A percentile compares a stretch with the other conserved stretches of the same genome.
Conservation (phyloP, 192 early-diverging fungal species). For the Rhizophagus prolifer region DNA sequence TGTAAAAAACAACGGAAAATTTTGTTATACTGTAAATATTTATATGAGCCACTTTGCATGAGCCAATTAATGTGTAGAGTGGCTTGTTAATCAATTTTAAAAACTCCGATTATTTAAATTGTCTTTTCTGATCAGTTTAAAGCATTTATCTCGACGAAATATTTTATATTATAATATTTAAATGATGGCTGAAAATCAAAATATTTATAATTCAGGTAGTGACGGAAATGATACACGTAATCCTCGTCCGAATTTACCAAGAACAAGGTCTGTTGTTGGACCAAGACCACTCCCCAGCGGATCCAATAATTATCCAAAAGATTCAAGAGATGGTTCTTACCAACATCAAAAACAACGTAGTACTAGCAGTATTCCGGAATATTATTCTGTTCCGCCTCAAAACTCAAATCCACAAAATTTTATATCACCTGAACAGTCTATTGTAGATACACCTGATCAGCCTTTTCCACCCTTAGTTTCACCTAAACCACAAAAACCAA, state of each 20-base stretch:
- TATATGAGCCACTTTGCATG: too few relatives aligned
- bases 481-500: conserved; percentile 26
- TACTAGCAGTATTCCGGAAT: not conserved
- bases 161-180: too few relatives aligned
- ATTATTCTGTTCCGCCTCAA: not conserved
- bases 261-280: conserved; percentile 21
- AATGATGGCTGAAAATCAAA: not conserved
- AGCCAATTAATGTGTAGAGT: too few relatives aligned
- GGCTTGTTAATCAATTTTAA: too few relatives aligned
- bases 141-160: too few relatives aligned
- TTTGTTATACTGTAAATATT: too few relatives aligned
- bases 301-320: not conserved
- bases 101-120: too few relatives aligned
- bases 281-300: conserved; percentile 16
- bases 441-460: not conserved
- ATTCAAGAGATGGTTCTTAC: not conserved
- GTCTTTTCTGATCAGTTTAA: too few relatives aligned
- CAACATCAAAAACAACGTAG: not conserved
- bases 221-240: not conserved
- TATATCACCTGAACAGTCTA: not conserved
- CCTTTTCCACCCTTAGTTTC: conserved; percentile 22
- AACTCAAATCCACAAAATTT: not conserved
- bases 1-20: too few relatives aligned
- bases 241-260: conserved; percentile 1
- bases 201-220: not conserved